Conservation (phyloP, 164 flowering plant species). For the Saururus chinensis region DNA sequence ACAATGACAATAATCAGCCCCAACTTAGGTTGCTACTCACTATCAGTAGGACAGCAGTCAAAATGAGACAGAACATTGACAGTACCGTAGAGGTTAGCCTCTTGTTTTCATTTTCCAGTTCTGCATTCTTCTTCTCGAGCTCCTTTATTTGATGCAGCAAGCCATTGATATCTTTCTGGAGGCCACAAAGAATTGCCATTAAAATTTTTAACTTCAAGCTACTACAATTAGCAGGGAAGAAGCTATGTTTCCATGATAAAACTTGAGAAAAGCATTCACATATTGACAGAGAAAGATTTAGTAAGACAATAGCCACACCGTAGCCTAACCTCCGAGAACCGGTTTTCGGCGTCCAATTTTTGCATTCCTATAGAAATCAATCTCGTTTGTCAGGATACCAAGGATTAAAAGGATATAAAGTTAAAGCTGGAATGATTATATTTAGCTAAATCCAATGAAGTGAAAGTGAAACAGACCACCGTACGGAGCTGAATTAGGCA, state of each 20-base stretch:
- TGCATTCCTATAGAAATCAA: conserved; percentile 21
- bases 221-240: not conserved
- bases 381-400: not conserved
- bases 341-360: conserved; percentile 56
- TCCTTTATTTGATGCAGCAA: conserved; percentile 59
- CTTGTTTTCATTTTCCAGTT: conserved; percentile 57
- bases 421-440: not conserved
- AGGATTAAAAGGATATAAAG: not conserved
- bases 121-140: conserved; percentile 47
- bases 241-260: not conserved
- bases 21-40: not conserved
- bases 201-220: not conserved
- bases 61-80: not conserved
- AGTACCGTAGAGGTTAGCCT: conserved; percentile 41
- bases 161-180: conserved; percentile 56
- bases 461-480: conserved; percentile 36
- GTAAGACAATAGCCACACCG: no score
- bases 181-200: not conserved
- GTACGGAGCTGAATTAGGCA: conserved; percentile 22
- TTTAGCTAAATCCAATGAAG: no score
- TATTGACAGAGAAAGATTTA: no score
- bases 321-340: conserved; percentile 49
- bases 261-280: not conserved
- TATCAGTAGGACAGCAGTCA: not conserved
- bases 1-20: not conserved